phyloP scores from a whole-genome alignment of 1,284 basidiomycete species.

The Leccinum subrobustum region DNA sequence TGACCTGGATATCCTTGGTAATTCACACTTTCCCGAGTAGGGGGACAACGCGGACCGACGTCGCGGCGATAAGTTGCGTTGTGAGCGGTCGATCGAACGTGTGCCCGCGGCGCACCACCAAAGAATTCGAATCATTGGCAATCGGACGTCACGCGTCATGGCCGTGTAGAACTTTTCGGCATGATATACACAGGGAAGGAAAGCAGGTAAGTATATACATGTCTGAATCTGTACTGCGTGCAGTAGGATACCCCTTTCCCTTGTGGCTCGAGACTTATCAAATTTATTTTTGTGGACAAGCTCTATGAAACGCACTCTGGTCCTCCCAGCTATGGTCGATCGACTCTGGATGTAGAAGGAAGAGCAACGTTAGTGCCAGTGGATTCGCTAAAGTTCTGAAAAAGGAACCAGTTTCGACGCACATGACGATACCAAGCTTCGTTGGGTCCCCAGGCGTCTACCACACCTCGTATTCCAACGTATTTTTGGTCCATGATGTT shows the following conservation, averaged over 20 bases:
- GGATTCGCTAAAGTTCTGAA: not conserved
- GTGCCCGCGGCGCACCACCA: too few species aligned
- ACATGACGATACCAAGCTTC: constrained; percentile 31
- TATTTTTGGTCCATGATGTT: constrained; percentile 44
- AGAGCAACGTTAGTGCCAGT: not conserved
- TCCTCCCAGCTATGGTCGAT: constrained; percentile 24
- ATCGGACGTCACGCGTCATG: too few species aligned
- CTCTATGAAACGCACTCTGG: constrained; percentile 27
- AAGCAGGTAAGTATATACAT: not conserved
- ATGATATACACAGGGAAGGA: not conserved
- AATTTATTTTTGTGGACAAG: constrained; percentile 14
- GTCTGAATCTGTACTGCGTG: not conserved
- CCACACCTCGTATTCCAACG: constrained; percentile 34
- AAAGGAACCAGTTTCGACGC: constrained; percentile 3
- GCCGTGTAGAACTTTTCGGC: too few species aligned
- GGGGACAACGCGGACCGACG: too few species aligned
- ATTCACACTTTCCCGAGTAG: too few species aligned
- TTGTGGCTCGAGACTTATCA: not conserved
- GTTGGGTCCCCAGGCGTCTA: constrained; percentile 36
- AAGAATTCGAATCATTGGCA: too few species aligned
- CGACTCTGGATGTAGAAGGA: constrained; percentile 12
- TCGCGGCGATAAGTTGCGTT: too few species aligned
- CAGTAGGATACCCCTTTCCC: not conserved
- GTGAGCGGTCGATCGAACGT: too few species aligned
- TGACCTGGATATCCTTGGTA: too few species aligned